These are phyloP conservation scores for Citrus medica DNA, from an alignment of 345 rosid species.

Conservation along the genomic window DNA sequence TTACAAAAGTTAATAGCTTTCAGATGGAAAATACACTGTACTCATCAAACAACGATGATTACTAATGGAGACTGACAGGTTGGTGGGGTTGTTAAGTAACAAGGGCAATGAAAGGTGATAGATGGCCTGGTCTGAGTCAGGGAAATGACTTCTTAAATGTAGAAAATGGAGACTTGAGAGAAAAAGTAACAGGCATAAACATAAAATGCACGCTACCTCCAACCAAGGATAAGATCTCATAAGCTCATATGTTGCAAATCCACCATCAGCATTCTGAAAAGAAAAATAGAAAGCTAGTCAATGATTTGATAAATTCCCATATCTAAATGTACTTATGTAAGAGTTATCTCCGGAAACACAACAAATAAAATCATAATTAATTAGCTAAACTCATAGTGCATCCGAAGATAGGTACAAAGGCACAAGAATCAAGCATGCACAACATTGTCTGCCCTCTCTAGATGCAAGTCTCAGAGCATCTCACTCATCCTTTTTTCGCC, in stretches of 20 bases:
- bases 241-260: slow-evolving; percentile 89
- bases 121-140: not conserved
- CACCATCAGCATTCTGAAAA: slow-evolving; percentile 75
- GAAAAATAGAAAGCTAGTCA: not conserved
- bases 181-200: slow-evolving; percentile 4
- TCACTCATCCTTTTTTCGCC: not conserved
- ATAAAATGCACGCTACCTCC: slow-evolving; percentile 53
- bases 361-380: slow-evolving; percentile 5
- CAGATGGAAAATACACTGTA: not conserved
- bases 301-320: not conserved
- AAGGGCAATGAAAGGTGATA: not conserved
- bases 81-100: not conserved
- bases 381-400: not conserved
- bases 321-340: not conserved
- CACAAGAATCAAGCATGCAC: not conserved
- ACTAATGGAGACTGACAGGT: not conserved
- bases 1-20: not conserved
- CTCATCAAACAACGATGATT: not conserved
- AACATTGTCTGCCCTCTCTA: not conserved
- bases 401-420: not conserved
- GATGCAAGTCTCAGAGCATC: not conserved
- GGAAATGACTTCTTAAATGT: no score
- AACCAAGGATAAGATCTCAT: slow-evolving; percentile 87
- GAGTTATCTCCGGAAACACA: not conserved
- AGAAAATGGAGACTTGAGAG: not conserved